Conservation (phyloP, 352 stramenopile genomes). For the Phytopythium helicoides region DNA sequence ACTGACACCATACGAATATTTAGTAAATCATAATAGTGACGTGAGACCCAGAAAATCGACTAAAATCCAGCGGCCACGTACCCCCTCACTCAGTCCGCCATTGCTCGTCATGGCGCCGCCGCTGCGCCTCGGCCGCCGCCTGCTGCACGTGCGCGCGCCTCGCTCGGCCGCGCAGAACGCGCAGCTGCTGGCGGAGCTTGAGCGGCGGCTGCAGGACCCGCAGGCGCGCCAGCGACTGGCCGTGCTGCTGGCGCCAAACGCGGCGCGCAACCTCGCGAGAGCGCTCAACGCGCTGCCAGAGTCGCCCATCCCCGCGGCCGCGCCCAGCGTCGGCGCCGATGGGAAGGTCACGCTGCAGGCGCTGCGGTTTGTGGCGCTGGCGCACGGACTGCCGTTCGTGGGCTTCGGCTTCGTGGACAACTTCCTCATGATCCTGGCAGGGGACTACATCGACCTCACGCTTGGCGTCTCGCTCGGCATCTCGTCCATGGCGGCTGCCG, state of each 20-base stretch:
- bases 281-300: constrained; percentile 27
- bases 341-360: constrained; percentile 35
- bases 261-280: constrained; percentile 43
- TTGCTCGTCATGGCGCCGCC: background rate
- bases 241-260: constrained; percentile 43
- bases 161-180: constrained; percentile 25
- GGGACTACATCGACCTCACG: constrained; percentile 86
- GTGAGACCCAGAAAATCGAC: too few relatives aligned
- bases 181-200: constrained; percentile 38
- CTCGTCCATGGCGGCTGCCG: constrained; percentile 84
- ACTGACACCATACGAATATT: too few relatives aligned
- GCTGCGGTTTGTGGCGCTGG: constrained; percentile 63
- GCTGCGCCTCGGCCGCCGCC: background rate
- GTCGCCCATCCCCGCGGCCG: background rate
- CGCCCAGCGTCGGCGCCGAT: constrained; percentile 1
- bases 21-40: too few relatives aligned
- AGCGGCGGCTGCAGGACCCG: constrained; percentile 33
- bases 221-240: constrained; percentile 28
- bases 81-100: too few relatives aligned
- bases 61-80: too few relatives aligned
- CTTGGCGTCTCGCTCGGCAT: constrained; percentile 82
- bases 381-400: constrained; percentile 91
- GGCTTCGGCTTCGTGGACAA: constrained; percentile 99
- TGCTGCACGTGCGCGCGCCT: constrained; percentile 21
- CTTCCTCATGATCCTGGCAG: constrained; percentile 91